Percentiles rank a stretch among this genome's conserved stretches.
phyloP scores from a whole-genome alignment of 2,329 filamentous ascomycete genomes.

The Beauveria brongniartii region DNA sequence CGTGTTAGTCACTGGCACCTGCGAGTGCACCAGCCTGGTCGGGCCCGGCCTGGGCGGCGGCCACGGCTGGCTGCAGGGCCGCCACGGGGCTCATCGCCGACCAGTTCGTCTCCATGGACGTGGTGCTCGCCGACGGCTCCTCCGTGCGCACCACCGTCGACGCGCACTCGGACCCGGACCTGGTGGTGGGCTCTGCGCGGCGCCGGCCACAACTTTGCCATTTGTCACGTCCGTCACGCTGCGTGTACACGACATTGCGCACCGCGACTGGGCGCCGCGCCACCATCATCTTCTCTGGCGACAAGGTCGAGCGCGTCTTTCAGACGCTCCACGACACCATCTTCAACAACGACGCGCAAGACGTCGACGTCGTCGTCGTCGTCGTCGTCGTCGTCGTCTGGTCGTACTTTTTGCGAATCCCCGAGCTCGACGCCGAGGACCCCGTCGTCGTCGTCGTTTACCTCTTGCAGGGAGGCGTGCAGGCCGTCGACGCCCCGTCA shows the following conservation, averaged over 20 bases:
- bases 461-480: conserved; percentile 35
- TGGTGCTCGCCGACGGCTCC: conserved; percentile 43
- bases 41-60: conserved; percentile 50
- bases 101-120: conserved; percentile 41
- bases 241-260: conserved; percentile 39
- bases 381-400: conserved; percentile 41
- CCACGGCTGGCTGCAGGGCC: conserved; percentile 46
- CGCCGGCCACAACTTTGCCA: conserved; percentile 52
- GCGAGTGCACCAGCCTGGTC: conserved; percentile 42
- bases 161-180: conserved; percentile 39
- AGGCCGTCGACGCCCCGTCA: conserved; percentile 27
- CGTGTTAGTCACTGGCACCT: conserved; percentile 38
- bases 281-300: conserved; percentile 36
- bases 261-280: conserved; percentile 34
- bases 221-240: conserved; percentile 44
- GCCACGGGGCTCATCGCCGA: conserved; percentile 46
- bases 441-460: conserved; percentile 34
- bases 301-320: conserved; percentile 42
- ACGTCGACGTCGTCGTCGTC: conserved; percentile 37
- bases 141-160: conserved; percentile 28
- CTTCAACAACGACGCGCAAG: conserved; percentile 34
- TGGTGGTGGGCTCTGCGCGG: conserved; percentile 51
- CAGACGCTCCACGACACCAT: conserved; percentile 36
- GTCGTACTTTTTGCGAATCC: conserved; percentile 37
- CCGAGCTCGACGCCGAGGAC: conserved; percentile 32